Conservation (phyloP, 768 basidiomycete species). For the Rhodosporidiobolus odoratus region DNA sequence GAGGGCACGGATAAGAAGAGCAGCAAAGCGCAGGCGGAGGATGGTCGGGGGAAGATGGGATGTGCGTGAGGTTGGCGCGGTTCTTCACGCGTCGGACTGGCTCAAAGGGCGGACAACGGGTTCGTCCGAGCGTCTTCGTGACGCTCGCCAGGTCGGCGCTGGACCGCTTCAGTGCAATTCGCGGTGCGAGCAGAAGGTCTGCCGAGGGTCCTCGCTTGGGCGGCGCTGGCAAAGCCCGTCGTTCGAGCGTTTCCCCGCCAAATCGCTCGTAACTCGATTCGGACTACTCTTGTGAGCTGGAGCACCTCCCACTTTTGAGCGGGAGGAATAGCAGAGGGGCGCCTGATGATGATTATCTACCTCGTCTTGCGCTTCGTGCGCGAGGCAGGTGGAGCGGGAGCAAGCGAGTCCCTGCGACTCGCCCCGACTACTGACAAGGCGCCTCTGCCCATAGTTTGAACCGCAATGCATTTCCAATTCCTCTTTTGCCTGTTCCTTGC, state of each 20-base stretch:
- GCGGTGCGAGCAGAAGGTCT: background rate
- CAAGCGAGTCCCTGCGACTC: constrained; percentile 16
- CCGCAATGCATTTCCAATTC: no score
- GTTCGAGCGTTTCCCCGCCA: background rate
- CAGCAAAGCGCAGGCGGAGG: background rate
- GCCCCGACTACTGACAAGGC: constrained; percentile 19
- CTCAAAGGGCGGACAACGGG: background rate
- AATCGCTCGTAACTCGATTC: constrained; percentile 13
- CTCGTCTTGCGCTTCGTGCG: background rate
- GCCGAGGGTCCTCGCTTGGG: background rate
- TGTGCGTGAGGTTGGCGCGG: constrained; percentile 20
- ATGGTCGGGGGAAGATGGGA: background rate
- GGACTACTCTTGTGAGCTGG: constrained; percentile 24
- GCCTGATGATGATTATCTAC: background rate
- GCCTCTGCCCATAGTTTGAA: no score
- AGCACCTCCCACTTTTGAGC: background rate
- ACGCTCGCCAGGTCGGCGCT: background rate
- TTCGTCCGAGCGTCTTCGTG: background rate
- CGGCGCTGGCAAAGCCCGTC: no score
- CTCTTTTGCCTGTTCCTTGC: no score
- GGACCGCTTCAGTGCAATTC: constrained; percentile 23
- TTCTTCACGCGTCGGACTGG: background rate
- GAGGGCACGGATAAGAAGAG: background rate
- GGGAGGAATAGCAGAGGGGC: background rate
- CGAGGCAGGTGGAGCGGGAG: background rate